These are phyloP conservation scores for Hypomyces perniciosus DNA, from an alignment of 2,329 filamentous ascomycete species.

Conservation along the genomic window DNA sequence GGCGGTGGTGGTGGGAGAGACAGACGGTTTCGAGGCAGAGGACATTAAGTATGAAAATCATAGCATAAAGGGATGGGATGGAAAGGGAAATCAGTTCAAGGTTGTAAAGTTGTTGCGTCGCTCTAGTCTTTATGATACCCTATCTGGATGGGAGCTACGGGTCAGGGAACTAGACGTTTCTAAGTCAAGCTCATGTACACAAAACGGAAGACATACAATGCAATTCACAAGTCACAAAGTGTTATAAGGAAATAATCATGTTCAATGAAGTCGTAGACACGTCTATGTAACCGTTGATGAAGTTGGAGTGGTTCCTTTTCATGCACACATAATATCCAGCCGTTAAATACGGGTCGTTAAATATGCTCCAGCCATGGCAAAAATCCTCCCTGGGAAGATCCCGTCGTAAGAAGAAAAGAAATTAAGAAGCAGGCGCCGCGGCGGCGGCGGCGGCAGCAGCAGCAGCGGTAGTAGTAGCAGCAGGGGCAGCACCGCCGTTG, in stretches of 20 bases:
- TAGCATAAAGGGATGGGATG: neutral
- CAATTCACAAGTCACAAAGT: too few relatives aligned
- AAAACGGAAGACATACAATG: neutral
- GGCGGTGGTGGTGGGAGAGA: constrained; percentile 35
- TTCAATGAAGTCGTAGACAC: constrained; percentile 10
- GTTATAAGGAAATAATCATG: constrained; percentile 1
- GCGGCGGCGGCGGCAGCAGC: neutral
- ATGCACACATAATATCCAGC: constrained; percentile 10
- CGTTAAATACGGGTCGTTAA: constrained; percentile 9
- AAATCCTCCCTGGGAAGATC: constrained; percentile 1
- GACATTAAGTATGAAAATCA: constrained; percentile 18
- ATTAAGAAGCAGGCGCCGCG: constrained; percentile 7
- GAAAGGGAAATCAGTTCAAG: constrained; percentile 2
- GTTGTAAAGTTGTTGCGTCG: neutral
- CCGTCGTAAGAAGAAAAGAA: neutral
- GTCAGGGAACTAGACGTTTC: neutral
- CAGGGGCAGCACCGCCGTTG: neutral
- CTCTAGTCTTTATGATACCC: constrained; percentile 8
- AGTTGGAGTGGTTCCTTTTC: constrained; percentile 8
- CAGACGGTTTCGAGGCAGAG: constrained; percentile 30
- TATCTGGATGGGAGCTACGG: neutral
- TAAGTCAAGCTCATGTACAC: neutral
- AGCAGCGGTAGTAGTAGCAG: neutral
- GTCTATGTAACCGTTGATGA: constrained; percentile 11
- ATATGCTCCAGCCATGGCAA: constrained; percentile 7